These are phyloP conservation scores for Alternaria sp. DNA, from an alignment of 2,329 filamentous ascomycete species.

Conservation along the genomic window DNA sequence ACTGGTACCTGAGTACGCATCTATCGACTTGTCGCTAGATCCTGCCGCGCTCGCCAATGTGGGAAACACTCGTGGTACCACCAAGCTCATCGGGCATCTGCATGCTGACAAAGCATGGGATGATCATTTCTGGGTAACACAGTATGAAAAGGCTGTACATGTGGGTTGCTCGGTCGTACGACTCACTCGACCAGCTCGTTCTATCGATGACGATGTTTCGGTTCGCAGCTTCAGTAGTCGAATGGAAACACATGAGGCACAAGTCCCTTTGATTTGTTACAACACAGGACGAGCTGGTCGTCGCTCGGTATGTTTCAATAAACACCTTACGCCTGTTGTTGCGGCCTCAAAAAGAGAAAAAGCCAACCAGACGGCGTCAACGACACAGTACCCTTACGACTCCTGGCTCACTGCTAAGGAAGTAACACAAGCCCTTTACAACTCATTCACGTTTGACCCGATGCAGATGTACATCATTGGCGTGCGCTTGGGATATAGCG, in stretches of 20 bases:
- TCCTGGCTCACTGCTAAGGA: slow-evolving; percentile 67
- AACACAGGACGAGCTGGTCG: slow-evolving; percentile 71
- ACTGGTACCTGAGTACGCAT: slow-evolving; percentile 67
- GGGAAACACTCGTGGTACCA: slow-evolving; percentile 61
- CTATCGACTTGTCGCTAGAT: slow-evolving; percentile 67
- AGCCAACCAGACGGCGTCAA: slow-evolving; percentile 11
- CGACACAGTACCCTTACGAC: slow-evolving; percentile 50
- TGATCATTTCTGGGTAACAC: slow-evolving; percentile 62
- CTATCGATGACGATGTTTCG: slow-evolving; percentile 69
- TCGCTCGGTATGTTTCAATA: slow-evolving; percentile 72
- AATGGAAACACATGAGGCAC: slow-evolving; percentile 56
- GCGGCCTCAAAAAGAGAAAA: slow-evolving; percentile 56
- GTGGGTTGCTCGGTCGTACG: slow-evolving; percentile 70
- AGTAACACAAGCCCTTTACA: slow-evolving; percentile 70
- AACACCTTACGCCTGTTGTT: slow-evolving; percentile 68
- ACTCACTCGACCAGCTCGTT: slow-evolving; percentile 65
- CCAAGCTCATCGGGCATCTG: slow-evolving; percentile 69
- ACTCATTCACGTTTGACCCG: slow-evolving; percentile 71
- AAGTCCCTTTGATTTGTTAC: slow-evolving; percentile 68
- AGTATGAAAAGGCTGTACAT: slow-evolving; percentile 66
- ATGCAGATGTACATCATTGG: slow-evolving; percentile 79
- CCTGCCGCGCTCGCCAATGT: slow-evolving; percentile 62
- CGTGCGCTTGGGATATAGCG: slow-evolving; percentile 73
- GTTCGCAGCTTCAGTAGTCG: slow-evolving; percentile 64
- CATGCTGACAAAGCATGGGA: slow-evolving; percentile 63